Evolutionary conservation across 495 filamentous ascomycete species (phyloP).

Genomic region (Penicillium verhagenii): DNA sequence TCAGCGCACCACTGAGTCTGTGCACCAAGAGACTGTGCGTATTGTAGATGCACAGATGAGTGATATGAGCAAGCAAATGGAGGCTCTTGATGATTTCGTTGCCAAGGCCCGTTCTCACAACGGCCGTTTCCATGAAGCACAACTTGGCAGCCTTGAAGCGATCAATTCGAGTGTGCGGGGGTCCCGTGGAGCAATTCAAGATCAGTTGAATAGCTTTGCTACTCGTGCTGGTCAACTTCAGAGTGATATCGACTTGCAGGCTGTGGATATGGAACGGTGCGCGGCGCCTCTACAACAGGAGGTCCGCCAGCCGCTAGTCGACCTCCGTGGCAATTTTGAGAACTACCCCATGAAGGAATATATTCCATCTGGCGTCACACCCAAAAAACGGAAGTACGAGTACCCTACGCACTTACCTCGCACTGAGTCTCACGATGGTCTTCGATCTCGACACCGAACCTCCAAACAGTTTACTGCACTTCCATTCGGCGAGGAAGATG

Average conservation of each 20-base stretch:
- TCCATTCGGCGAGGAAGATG: constrained; percentile 33
- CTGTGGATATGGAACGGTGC: constrained; percentile 49
- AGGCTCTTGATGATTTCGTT: constrained; percentile 85
- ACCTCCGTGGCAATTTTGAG: constrained; percentile 64
- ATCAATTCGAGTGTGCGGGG: constrained; percentile 63
- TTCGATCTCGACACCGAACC: constrained; percentile 59
- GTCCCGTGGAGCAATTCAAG: constrained; percentile 67
- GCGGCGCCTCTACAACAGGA: constrained; percentile 58
- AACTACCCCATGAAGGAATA: constrained; percentile 71
- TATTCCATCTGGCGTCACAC: constrained; percentile 78
- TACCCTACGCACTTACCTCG: constrained; percentile 75
- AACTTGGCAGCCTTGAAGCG: constrained; percentile 57
- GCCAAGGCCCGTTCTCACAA: constrained; percentile 81
- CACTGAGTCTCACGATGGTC: constrained; percentile 66
- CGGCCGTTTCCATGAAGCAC: constrained; percentile 65
- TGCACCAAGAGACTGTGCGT: constrained; percentile 86
- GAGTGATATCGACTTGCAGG: constrained; percentile 57
- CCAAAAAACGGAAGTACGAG: constrained; percentile 70
- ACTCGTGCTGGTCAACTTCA: constrained; percentile 62
- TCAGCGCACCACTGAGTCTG: constrained; percentile 75
- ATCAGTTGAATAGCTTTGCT: constrained; percentile 61
- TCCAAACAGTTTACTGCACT: constrained; percentile 37
- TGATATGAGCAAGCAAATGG: constrained; percentile 83
- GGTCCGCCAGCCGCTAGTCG: constrained; percentile 64
- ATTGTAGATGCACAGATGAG: constrained; percentile 88